These are phyloP conservation scores for Diaporthe vaccinii DNA, from an alignment of 2,329 filamentous ascomycete species.

Conservation along the genomic window DNA sequence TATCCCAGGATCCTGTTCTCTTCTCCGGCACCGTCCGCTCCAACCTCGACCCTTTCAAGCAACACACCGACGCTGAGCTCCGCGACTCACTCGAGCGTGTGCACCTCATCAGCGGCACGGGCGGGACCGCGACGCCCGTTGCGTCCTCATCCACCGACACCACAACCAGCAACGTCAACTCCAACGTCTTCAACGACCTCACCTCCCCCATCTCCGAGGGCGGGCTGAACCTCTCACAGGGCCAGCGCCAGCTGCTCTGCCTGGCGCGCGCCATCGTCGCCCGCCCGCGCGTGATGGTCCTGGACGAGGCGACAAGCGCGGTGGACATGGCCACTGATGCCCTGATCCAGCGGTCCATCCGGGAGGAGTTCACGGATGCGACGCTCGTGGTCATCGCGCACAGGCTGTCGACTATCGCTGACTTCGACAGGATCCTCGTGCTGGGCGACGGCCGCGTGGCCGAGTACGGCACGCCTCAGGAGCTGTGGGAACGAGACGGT, in stretches of 20 bases:
- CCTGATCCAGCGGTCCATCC: conserved; percentile 80
- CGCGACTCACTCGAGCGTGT: conserved; percentile 78
- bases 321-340: conserved; percentile 84
- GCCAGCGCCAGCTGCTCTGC: conserved; percentile 82
- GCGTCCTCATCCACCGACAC: conserved; percentile 55
- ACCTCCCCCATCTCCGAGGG: conserved; percentile 76
- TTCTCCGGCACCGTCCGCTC: conserved; percentile 83
- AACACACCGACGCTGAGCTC: conserved; percentile 77
- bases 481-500: conserved; percentile 68
- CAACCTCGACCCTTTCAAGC: conserved; percentile 83
- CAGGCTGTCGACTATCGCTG: conserved; percentile 80
- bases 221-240: conserved; percentile 81
- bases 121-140: conserved; percentile 56
- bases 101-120: conserved; percentile 64
- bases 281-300: conserved; percentile 81
- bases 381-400: conserved; percentile 83
- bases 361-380: conserved; percentile 77
- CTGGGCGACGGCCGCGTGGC: conserved; percentile 76
- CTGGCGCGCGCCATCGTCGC: conserved; percentile 80
- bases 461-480: conserved; percentile 75
- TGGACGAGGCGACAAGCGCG: conserved; percentile 84
- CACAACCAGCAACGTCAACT: conserved; percentile 60
- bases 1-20: conserved; percentile 77
- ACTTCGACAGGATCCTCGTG: conserved; percentile 82
- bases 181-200: conserved; percentile 76